Base-by-base conservation (phyloP, 2,329 filamentous ascomycete species). In the Allantophomopsis cytisporea region DNA sequence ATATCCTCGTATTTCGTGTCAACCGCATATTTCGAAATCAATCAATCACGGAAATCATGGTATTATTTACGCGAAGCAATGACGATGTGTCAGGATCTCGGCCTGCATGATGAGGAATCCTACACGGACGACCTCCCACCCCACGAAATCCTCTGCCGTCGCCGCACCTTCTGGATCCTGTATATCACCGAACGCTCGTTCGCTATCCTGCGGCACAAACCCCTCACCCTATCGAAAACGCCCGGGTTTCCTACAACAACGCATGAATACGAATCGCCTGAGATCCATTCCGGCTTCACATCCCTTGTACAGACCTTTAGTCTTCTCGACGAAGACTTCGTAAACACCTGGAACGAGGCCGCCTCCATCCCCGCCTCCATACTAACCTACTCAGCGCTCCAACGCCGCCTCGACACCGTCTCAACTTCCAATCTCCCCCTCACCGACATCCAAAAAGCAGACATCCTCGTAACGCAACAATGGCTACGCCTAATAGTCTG, bases 401-500 rank as follows among this genome's bases (percentile, higher is more conserved):
- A 74, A 4, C 56, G 63, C 14, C 73, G 75, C 38, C 60, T 78
- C 7, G 68, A 73, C 20, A 43, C 43, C 5, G 43, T 52, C 4
- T 46, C 49, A 7, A 44, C 51, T 4, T 41, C 48, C 3, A 44
- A 50, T 16, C 18, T 54, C 14, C 45, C 52, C 7, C 37, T 55
- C 5, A 79, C 76, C 1, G 73, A 79, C 42, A 77, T 74, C 15
- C 79, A 83, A 48, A 79, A 76, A 39, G 76, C 80, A 6, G 76
- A 83, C 48, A 66, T 83, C 14, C 64, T 80, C 34, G 70, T 80
- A 39, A 83, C 76, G 2, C 79, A 83, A 52, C 76, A 81, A 50
- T 83, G 79, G 79, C 63, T 83, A 4, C 65, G 73, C 14, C 72
- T 76, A 1, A 79, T 82, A 59, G 71, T 82, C n/a, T 83, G 79